Conservation (phyloP, 768 basidiomycete genomes). For the Gyrodon lividus region DNA sequence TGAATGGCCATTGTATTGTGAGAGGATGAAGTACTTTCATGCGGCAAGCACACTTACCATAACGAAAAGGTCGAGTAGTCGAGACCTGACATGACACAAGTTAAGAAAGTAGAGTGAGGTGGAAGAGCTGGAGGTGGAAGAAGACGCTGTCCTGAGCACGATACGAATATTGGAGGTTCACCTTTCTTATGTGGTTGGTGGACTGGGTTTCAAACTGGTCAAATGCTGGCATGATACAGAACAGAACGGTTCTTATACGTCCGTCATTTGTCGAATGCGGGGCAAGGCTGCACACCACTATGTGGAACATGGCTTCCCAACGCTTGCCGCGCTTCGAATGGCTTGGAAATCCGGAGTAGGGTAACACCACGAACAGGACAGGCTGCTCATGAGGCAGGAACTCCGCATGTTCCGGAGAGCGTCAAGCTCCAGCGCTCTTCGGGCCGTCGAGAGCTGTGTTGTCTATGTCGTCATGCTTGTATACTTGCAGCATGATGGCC, state of each 20-base stretch:
- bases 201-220: conserved; percentile 26
- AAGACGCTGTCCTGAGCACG: conserved; percentile 5
- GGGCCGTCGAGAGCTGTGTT: conserved; percentile 27
- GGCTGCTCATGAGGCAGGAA: conserved; percentile 26
- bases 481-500: conserved; percentile 18
- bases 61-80: conserved; percentile 30
- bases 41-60: conserved; percentile 11
- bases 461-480: conserved; percentile 25
- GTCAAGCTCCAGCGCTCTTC: conserved; percentile 22
- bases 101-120: background rate
- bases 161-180: conserved; percentile 13
- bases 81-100: conserved; percentile 20
- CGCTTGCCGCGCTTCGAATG: conserved; percentile 26
- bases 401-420: conserved; percentile 29
- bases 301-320: conserved; percentile 29
- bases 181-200: conserved; percentile 19
- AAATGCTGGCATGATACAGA: conserved; percentile 19
- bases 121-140: conserved; percentile 8
- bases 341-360: conserved; percentile 34
- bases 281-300: conserved; percentile 17
- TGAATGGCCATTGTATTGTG: conserved; percentile 7
- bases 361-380: conserved; percentile 32
- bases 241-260: conserved; percentile 30
- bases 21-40: background rate
- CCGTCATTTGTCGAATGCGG: conserved; percentile 23